Evolutionary conservation across 192 early-diverging fungal genomes (phyloP).

Genomic region (Backusella sp.): DNA sequence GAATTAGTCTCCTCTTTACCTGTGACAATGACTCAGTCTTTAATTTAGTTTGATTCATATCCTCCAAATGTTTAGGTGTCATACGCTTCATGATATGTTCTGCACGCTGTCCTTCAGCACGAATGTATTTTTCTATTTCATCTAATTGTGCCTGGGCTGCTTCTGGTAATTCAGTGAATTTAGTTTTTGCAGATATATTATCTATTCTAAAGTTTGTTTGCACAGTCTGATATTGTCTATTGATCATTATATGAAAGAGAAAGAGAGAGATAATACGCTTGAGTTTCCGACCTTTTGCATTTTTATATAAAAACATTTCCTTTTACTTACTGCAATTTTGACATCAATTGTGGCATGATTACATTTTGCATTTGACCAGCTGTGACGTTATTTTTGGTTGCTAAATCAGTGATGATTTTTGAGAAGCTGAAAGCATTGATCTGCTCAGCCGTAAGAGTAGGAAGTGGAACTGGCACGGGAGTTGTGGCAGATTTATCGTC

Average conservation of each 20-base stretch:
- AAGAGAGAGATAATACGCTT: background rate
- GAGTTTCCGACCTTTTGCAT: background rate
- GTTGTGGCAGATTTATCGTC: background rate
- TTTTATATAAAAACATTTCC: background rate
- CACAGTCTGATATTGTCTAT: conserved; percentile 18
- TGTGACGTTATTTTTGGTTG: background rate
- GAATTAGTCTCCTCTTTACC: background rate
- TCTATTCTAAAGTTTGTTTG: conserved; percentile 30
- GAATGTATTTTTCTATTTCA: conserved; percentile 29
- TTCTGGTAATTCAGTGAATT: conserved; percentile 32
- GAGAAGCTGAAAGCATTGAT: conserved; percentile 11
- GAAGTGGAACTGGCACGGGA: conserved; percentile 1
- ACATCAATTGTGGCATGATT: background rate
- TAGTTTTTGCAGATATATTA: conserved; percentile 20
- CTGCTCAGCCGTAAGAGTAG: background rate
- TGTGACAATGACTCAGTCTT: conserved; percentile 19
- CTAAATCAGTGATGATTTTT: conserved; percentile 11
- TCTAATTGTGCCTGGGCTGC: conserved; percentile 27
- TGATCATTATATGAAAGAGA: background rate
- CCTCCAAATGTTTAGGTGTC: conserved; percentile 18
- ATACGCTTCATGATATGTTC: conserved; percentile 29
- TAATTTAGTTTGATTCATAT: conserved; percentile 10
- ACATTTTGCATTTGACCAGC: background rate
- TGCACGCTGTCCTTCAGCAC: conserved; percentile 20
- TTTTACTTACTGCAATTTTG: conserved; percentile 3